Evolutionary conservation across 2,329 filamentous ascomycete species (phyloP), one percentile per base, ranked within the genome.

Genomic region (Anthostomella pinea): DNA sequence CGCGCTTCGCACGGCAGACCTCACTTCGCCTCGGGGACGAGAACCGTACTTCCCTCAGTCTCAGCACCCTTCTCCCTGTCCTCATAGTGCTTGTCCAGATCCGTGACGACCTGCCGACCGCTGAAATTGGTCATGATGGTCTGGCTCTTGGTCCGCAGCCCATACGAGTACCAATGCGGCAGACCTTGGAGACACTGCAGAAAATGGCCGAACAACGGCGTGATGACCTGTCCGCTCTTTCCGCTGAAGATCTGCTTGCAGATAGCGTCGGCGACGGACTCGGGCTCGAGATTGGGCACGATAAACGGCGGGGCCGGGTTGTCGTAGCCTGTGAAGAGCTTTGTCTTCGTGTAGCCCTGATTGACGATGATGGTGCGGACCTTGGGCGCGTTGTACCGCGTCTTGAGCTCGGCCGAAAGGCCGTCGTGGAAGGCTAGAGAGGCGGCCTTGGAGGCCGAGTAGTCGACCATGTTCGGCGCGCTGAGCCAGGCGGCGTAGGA

Each of bases 321-420:
- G 5, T 68, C 61, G 49, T 80, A 76, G 1, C 75, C 76, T 18
- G 67, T 59, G 50, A 83, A 82, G 8, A 85, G 65, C n/a, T 69
- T 58, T 1, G 72, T 86, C 53, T 70, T 75, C 49, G 70, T 81
- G 58, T 78, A 83, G 29, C 70, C 76, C 51, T 78, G 82, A 45
- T 77, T 79, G 31, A 86, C 72, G 6, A 81, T 52, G n/a, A 87
- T 72, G 4, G 82, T 85, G 8, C 78, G 64, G 16, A 83, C 72
- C 29, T 66, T 68, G 0, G 69, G 71, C 3, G 77, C 77, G 17
- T 70, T 66, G 49, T 81, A 78, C 8, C 67, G 57, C 5, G 68
- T 70, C 23, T 62, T 63, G 23, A 79, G 51, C 51, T 79, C 75
- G 1, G 66, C 60, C 1, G 66, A 59, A 1, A 78, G 55, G 0